Conservation (phyloP, 345 rosid species). For the Camelina hispida region DNA sequence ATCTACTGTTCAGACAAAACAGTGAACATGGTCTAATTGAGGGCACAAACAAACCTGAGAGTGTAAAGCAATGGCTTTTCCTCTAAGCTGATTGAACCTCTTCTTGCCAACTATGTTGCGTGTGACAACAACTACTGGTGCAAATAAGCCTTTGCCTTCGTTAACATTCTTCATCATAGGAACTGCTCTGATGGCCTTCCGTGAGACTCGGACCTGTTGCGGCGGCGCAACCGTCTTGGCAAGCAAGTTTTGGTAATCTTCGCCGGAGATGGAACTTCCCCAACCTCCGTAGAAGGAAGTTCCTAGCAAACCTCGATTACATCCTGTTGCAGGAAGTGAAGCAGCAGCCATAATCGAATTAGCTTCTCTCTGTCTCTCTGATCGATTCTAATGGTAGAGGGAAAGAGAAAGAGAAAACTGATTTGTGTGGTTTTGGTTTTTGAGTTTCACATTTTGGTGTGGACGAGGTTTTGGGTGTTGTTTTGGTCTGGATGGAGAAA, state of each 20-base stretch:
- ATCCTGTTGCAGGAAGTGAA: constrained; percentile 54
- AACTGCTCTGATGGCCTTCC: constrained; percentile 51
- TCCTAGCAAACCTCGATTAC: constrained; percentile 45
- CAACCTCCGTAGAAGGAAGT: constrained; percentile 62
- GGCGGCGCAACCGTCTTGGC: constrained; percentile 47
- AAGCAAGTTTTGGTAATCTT: constrained; percentile 49
- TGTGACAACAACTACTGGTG: constrained; percentile 76
- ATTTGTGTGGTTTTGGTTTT: constrained; percentile 30
- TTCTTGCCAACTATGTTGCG: constrained; percentile 81
- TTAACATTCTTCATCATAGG: constrained; percentile 91
- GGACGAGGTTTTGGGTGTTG: constrained; percentile 37
- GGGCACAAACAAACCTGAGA: constrained; percentile 66
- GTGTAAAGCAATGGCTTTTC: constrained; percentile 96
- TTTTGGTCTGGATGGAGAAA: constrained; percentile 40
- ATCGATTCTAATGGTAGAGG: background rate
- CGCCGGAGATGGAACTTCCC: constrained; percentile 58
- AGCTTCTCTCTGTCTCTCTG: background rate
- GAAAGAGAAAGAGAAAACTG: constrained; percentile 12
- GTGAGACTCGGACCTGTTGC: constrained; percentile 47
- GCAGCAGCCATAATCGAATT: constrained; percentile 47
- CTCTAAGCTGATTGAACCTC: constrained; percentile 88
- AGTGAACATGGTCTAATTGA: too few species aligned
- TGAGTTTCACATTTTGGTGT: constrained; percentile 31
- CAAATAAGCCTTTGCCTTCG: constrained; percentile 95
- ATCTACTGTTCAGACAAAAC: background rate